Base-by-base conservation (phyloP, 1,139 yeast species). In the Cylindricascospora bacillispora region DNA sequence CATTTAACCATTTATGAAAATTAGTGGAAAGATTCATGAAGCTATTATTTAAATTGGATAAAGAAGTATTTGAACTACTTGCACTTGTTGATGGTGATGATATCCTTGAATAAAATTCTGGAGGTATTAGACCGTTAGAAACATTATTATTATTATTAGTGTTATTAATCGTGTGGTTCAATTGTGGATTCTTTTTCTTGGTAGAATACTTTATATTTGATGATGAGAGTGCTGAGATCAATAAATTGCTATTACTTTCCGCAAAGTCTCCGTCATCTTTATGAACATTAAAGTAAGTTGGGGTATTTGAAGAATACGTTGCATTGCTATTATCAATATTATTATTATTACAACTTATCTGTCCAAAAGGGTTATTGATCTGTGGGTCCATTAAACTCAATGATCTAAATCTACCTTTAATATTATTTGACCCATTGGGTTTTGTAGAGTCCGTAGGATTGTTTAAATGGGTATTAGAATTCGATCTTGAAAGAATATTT, bases 251-350 rank as follows among this genome's bases (percentile, higher is more conserved):
- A n/a, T n/a, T n/a, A n/a, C n/a, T n/a, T n/a, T n/a, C n/a, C n/a
- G n/a, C n/a, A 28, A 48, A 49, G 22, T 52, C 48, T 11, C 57
- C 57, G 29, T 52, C 57, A 33, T 51, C 54, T 15, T 49, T 40
- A 35, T 51, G 44, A 11, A 52, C 50, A 34, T 52, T 52, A n/a
- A 52, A 38, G 20, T 43, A 43, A 33, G 43, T 40, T 21, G 17
- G 17, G 4, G 24, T 15, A 12, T 5, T 17, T n/a, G 17, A 13
- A 27, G 18, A 5, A 25, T 12, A 15, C 27, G 27, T 10, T 17
- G 21, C 9, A 10, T 19, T 19, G 20, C 27, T 4, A 14, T 25
- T 28, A 2, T 11, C 11, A 9, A 24, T 26, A 7, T 33, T 23
- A 9, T 11, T 15, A n/a, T n/a, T n/a, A n/a, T n/a, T n/a, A n/a